Conservation (phyloP, 805 yeast genomes). For the Myxozyma vanderwaltii region DNA sequence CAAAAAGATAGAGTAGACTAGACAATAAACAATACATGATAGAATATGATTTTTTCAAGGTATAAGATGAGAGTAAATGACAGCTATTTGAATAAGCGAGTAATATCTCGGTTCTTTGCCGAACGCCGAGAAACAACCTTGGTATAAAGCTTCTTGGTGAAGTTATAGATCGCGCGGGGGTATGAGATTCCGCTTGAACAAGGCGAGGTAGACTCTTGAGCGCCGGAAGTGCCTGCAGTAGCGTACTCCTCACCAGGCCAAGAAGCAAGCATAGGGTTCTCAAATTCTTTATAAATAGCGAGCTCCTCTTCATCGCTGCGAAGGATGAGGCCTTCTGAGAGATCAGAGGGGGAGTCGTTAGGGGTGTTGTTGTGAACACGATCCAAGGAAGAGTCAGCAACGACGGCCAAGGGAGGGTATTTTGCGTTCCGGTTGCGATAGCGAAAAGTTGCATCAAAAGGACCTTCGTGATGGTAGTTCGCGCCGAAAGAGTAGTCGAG, state of each 20-base stretch:
- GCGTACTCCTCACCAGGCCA: conserved; percentile 18
- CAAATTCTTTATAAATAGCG: background rate
- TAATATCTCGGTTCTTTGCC: too few relatives aligned
- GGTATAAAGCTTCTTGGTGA: too few relatives aligned
- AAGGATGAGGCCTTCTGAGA: background rate
- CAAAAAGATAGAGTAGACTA: too few relatives aligned
- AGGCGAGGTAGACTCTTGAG: too few relatives aligned
- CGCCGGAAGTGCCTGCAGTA: background rate
- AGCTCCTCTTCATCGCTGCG: background rate
- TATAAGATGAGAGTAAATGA: too few relatives aligned
- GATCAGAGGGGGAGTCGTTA: background rate
- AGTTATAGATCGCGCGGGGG: too few relatives aligned
- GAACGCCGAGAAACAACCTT: too few relatives aligned
- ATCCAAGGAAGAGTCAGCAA: background rate
- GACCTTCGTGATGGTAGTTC: conserved; percentile 15
- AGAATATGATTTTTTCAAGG: too few relatives aligned
- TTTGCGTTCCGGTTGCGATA: background rate
- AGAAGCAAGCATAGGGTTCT: conserved; percentile 5
- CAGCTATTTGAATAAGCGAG: too few relatives aligned
- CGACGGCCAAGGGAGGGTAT: conserved; percentile 10
- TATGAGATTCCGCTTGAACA: too few relatives aligned
- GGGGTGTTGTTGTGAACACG: background rate
- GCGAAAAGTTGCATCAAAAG: conserved; percentile 7
- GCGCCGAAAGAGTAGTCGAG: conserved; percentile 12
- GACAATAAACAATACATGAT: too few relatives aligned